Conservation (phyloP, 208 protist genomes). For the Wallacemonas collosoma region DNA sequence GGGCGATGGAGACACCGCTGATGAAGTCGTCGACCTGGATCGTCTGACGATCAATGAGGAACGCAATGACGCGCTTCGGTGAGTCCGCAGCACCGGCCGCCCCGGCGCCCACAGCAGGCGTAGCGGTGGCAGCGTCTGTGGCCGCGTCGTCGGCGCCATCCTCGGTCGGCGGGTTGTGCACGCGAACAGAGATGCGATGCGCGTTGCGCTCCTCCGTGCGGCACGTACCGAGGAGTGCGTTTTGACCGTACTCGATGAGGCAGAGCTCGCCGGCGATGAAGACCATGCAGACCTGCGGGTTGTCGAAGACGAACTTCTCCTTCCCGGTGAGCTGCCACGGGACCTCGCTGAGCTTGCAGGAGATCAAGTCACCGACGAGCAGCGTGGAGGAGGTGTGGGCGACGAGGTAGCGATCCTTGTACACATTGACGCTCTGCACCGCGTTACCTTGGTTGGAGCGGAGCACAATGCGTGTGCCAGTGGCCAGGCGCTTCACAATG, state of each 20-base stretch:
- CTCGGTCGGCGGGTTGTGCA: conserved; percentile 55
- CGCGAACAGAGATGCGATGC: conserved; percentile 93
- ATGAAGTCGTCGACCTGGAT: conserved; percentile 95
- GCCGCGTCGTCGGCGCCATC: conserved; percentile 24
- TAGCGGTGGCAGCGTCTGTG: background rate
- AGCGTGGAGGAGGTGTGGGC: conserved; percentile 95
- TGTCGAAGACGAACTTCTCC: conserved; percentile 97
- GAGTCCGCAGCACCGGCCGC: conserved; percentile 24
- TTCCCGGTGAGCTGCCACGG: conserved; percentile 89
- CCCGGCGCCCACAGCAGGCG: background rate
- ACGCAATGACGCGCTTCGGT: conserved; percentile 92
- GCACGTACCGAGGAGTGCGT: conserved; percentile 94
- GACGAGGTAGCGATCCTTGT: conserved; percentile 96
- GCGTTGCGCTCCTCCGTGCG: conserved; percentile 96
- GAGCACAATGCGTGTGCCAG: conserved; percentile 90
- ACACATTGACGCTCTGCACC: conserved; percentile 96
- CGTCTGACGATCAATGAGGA: conserved; percentile 96
- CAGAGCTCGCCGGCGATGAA: conserved; percentile 96
- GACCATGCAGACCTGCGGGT: conserved; percentile 96
- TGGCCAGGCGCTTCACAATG: conserved; percentile 95
- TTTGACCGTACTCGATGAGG: conserved; percentile 97
- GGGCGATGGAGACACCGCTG: conserved; percentile 81
- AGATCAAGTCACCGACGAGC: conserved; percentile 95
- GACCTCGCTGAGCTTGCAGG: conserved; percentile 95
- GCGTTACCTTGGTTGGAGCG: conserved; percentile 95